Evolutionary conservation across 768 basidiomycete species (phyloP).

Genomic region (Boletus subparvulus): DNA sequence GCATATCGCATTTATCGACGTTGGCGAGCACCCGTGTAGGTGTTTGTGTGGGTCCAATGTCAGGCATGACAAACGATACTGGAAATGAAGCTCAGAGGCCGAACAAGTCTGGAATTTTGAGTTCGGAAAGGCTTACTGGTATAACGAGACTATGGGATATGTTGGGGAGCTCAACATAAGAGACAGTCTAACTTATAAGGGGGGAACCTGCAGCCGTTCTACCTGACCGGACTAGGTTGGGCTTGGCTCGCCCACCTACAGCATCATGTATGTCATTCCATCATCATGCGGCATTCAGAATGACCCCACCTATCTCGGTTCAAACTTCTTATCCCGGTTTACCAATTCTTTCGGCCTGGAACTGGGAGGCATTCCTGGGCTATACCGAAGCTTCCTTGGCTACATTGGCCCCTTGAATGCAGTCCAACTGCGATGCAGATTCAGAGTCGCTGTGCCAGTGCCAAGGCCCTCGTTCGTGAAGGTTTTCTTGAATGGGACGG

Average conservation of each 20-base stretch:
- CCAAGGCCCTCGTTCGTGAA: neutral
- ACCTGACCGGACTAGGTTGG: neutral
- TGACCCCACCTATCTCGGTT: constrained; percentile 6
- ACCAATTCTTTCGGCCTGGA: neutral
- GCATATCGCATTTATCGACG: neutral
- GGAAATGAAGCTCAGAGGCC: neutral
- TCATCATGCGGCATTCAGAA: neutral
- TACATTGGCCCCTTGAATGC: neutral
- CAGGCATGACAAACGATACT: constrained; percentile 7
- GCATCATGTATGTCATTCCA: neutral
- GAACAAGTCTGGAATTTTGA: neutral
- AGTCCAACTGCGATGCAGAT: neutral
- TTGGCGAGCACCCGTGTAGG: neutral
- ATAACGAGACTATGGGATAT: neutral
- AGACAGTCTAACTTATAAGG: constrained; percentile 6
- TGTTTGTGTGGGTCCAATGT: neutral
- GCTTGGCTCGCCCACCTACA: constrained; percentile 15
- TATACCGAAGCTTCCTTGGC: neutral
- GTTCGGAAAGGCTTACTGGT: constrained; percentile 6
- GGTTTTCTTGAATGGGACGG: neutral
- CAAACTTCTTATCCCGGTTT: neutral
- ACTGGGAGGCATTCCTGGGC: neutral
- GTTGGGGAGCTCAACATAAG: neutral
- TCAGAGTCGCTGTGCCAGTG: neutral
- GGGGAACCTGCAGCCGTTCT: neutral